Evolutionary conservation across 371 early-diverging fungal genomes (phyloP).

Genomic region (Actinomortierella wolfii): DNA sequence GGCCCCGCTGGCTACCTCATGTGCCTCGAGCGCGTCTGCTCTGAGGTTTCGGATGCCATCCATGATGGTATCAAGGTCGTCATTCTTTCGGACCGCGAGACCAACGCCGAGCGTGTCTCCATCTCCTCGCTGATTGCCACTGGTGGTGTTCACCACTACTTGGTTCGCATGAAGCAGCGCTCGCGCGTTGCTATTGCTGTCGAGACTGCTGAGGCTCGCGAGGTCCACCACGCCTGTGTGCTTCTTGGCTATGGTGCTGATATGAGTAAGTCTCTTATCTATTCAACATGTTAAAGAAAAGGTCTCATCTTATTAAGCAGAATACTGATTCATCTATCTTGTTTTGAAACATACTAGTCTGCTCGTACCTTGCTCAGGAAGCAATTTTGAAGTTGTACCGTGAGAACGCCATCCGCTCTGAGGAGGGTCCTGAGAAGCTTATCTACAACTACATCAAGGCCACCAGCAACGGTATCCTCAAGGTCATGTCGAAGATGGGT

Average conservation of each 20-base stretch:
- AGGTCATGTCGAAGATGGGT: slow-evolving; percentile 99
- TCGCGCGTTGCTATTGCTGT: slow-evolving; percentile 87
- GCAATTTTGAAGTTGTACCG: slow-evolving; percentile 87
- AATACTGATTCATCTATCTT: too few species aligned
- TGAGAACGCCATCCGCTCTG: slow-evolving; percentile 70
- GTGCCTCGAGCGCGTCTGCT: slow-evolving; percentile 85
- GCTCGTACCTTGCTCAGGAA: slow-evolving; percentile 91
- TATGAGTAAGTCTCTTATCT: slow-evolving; percentile 65
- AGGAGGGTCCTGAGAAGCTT: slow-evolving; percentile 58
- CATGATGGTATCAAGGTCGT: slow-evolving; percentile 80
- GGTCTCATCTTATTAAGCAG: too few species aligned
- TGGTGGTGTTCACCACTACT: slow-evolving; percentile 94
- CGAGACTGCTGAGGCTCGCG: slow-evolving; percentile 96
- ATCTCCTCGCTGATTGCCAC: slow-evolving; percentile 86
- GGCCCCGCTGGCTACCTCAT: slow-evolving; percentile 78
- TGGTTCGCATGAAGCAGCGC: slow-evolving; percentile 88
- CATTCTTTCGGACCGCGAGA: slow-evolving; percentile 81
- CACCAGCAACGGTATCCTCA: slow-evolving; percentile 89
- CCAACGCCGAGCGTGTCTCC: slow-evolving; percentile 74
- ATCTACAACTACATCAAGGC: slow-evolving; percentile 86
- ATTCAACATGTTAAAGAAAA: too few species aligned
- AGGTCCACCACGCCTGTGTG: slow-evolving; percentile 96
- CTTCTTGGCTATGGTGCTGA: slow-evolving; percentile 97
- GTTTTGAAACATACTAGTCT: too few species aligned
- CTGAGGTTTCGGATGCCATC: slow-evolving; percentile 84